A percentile compares a stretch with the other conserved stretches of the same genome.
These are phyloP conservation scores for Colletotrichum coccodes DNA, from an alignment of 2,329 filamentous ascomycete species.

Conservation along the genomic window DNA sequence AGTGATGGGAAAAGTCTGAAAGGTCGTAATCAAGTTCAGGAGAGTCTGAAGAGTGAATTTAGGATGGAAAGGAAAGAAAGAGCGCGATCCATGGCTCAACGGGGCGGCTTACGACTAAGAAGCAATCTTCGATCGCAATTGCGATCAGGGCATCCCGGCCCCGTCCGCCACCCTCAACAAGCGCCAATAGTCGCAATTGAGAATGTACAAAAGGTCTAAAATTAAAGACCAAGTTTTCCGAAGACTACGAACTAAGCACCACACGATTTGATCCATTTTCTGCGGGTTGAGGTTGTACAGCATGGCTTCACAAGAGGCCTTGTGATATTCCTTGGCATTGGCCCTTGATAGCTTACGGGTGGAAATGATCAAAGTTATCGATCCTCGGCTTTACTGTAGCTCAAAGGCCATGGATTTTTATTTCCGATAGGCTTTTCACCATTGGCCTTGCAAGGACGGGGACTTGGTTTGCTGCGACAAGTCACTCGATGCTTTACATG, in stretches of 20 bases:
- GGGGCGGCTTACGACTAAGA: constrained; percentile 33
- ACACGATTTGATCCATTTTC: constrained; percentile 2
- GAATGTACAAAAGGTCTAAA: constrained; percentile 1
- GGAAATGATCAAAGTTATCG: neutral
- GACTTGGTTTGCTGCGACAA: constrained; percentile 3
- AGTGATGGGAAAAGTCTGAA: neutral
- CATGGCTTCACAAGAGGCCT: neutral
- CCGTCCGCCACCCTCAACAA: constrained; percentile 28
- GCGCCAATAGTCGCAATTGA: constrained; percentile 22
- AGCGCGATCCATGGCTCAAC: constrained; percentile 24
- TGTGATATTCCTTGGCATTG: neutral
- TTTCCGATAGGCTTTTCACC: neutral
- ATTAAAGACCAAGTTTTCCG: neutral
- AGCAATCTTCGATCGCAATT: constrained; percentile 34
- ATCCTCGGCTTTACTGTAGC: neutral
- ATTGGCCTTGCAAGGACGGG: neutral
- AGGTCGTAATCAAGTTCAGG: neutral
- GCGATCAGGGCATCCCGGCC: constrained; percentile 30
- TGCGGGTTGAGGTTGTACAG: neutral
- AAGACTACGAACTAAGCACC: neutral
- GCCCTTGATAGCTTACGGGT: neutral
- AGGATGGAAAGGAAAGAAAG: constrained; percentile 21
- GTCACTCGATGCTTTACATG: neutral
- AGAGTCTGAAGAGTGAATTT: constrained; percentile 1
- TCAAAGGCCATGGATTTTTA: neutral